phyloP scores from a whole-genome alignment of 2,329 filamentous ascomycete genomes.

The Cladophialophora immunda region DNA sequence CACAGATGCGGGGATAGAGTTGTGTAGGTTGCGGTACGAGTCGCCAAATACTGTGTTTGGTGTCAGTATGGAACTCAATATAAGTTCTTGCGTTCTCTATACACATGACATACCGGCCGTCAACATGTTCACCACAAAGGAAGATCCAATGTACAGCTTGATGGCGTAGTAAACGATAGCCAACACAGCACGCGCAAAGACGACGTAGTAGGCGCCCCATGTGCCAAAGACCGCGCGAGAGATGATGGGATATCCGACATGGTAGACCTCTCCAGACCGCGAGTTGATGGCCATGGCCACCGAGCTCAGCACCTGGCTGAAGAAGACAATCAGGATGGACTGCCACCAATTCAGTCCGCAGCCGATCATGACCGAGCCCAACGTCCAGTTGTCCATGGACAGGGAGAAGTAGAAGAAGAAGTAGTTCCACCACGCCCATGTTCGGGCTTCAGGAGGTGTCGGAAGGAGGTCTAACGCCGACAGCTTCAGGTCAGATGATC shows the following conservation, averaged over 20 bases:
- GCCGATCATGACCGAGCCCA: conserved; percentile 52
- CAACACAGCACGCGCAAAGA: conserved; percentile 51
- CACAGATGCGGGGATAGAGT: conserved; percentile 45
- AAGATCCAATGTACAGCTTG: conserved; percentile 40
- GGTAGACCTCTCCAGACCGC: conserved; percentile 53
- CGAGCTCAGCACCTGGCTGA: conserved; percentile 53
- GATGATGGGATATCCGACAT: conserved; percentile 54
- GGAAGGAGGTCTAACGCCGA: conserved; percentile 37
- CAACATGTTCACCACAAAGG: conserved; percentile 41
- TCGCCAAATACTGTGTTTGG: conserved; percentile 45
- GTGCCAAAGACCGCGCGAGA: conserved; percentile 53
- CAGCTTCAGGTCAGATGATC: neutral
- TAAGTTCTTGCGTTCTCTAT: neutral
- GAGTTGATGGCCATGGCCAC: conserved; percentile 57
- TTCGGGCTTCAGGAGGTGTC: conserved; percentile 50
- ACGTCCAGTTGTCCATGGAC: conserved; percentile 54
- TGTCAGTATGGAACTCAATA: neutral
- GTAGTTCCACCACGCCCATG: conserved; percentile 53
- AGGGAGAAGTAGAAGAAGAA: conserved; percentile 52
- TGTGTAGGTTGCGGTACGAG: conserved; percentile 46
- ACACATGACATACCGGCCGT: conserved; percentile 26
- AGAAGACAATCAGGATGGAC: conserved; percentile 55
- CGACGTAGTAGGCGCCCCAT: conserved; percentile 55
- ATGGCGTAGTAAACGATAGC: conserved; percentile 53
- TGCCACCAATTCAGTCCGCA: conserved; percentile 58